Base-by-base conservation (phyloP, 352 stramenopile species). In the Discostella stelligera region DNA sequence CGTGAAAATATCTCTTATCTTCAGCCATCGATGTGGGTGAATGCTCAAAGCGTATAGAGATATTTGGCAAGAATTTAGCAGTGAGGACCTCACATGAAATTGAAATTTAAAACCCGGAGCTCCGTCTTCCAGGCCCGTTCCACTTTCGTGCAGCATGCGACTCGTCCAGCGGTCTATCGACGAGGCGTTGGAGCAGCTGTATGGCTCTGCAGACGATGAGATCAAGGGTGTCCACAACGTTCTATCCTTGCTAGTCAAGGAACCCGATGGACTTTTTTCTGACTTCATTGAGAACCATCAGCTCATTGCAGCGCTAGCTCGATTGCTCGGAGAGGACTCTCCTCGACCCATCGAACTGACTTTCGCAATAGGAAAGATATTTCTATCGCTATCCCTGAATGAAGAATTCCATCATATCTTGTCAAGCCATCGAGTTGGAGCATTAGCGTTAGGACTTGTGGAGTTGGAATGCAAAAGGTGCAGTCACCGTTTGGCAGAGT, bases 371-470 rank as follows among this genome's bases (percentile, higher is more conserved):
- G 94, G 97, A 87, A 92, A 96, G 71, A 94, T 98, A 61, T 98
- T 98, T 73, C 96, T 95, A 82, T 95, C 94, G 64, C 97, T 98
- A 70, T 97, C 94, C 63, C 98, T 97, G 84, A 97, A 98, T 70
- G 76, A 96, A 56, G 94, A 98, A 82, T 94, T 98, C 65, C 96
- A 98, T 70, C 82, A 89, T 23, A 92, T 97, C 59, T 85, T 98
- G 32, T 89, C 87, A 59, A 98, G 96, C 77, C 96, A 98, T 80
- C 93, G 94, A 37, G 96, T 98, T 16, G 96, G 96, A 49, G 91
- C 94, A 30, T 91, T 98, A 55, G 97, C 94, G 46, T 90, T 98
- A 62, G 97, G 97, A 82, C 95, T 98, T 64, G 87, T 98, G 67
- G 94, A 97, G 64, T 97, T 98, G 48, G 95, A 98, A 83, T 88